Base-by-base conservation (phyloP, 2,329 filamentous ascomycete genomes). In the Ophiostoma sp. region DNA sequence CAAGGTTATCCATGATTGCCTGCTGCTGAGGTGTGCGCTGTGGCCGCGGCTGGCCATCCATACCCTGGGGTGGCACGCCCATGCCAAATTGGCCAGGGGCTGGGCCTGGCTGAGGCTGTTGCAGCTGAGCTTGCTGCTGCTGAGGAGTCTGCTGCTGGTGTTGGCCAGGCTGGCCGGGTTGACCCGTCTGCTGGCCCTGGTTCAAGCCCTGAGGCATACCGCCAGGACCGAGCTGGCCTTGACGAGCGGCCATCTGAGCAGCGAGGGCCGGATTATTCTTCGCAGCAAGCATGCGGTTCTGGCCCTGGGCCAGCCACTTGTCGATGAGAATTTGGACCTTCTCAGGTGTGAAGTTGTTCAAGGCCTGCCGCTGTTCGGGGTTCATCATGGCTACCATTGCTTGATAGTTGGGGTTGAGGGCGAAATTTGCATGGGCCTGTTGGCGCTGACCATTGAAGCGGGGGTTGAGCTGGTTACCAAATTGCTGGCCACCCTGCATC, bases 371-470 rank as follows among this genome's bases (percentile, higher is more conserved):
- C 62, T 65, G 62, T n/a, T 65, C 62, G 8, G 62, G 62, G 1
- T 77, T 76, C 79, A 89, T 81, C 68, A 80, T 76, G 73, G 79
- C 74, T 41, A 75, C 35, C 68, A 74, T 79, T 74, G 80, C 82
- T 11, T 74, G 73, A 23, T 72, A 39, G 23, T 52, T 60, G 13
- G 77, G 72, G 67, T 77, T 79, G 15, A 76, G 72, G 54, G 77
- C 78, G 74, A 83, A 78, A 10, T 76, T 75, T 20, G 57, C 33
- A 31, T 64, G 60, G 15, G 31, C 60, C 52, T 77, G 76, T 2
- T 81, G 81, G 67, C 83, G 78, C 69, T 83, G 83, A 48, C 83
- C 84, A 73, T 83, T 85, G 74, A 89, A 88, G 4, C 84, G 80
- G 17, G 82, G 82, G 72, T 86, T 82, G 17, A 85, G 78, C 36